Base-by-base conservation (phyloP, 176 grass and related monocot species). In the Phragmites australis region DNA sequence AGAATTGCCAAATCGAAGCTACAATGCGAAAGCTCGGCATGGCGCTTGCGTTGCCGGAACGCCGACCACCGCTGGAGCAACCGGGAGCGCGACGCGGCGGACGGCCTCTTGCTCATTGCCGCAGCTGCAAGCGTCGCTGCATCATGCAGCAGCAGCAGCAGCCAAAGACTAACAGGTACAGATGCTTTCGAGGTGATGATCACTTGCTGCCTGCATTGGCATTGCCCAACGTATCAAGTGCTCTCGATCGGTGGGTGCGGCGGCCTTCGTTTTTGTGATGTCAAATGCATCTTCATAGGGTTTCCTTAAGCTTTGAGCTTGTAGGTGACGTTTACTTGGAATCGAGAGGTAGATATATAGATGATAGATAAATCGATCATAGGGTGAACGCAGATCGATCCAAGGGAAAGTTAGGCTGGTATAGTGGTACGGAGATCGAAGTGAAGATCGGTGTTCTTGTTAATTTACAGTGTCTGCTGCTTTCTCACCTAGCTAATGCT, bases 1-100 rank as follows among this genome's bases (percentile, higher is more conserved):
- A n/a, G n/a, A n/a, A n/a, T n/a, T n/a, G n/a, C n/a, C n/a, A n/a
- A n/a, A n/a, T n/a, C n/a, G n/a, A n/a, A n/a, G n/a, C n/a, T n/a
- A n/a, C n/a, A n/a, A n/a, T n/a, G n/a, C n/a, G n/a, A n/a, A n/a
- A n/a, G n/a, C n/a, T n/a, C n/a, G n/a, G n/a, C n/a, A n/a, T n/a
- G n/a, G n/a, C n/a, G n/a, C n/a, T n/a, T n/a, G n/a, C n/a, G n/a
- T n/a, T n/a, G n/a, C n/a, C n/a, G n/a, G n/a, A n/a, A n/a, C n/a
- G n/a, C n/a, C n/a, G n/a, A n/a, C n/a, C n/a, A n/a, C 19, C 18
- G 31, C 78, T 76, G 62, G 85, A 25, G 53, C 71, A 23, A 15
- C 63, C 52, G 32, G 52, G 85, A 76, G 43, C 43, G 31, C 9
- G 72, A 81, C 53, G 78, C 72, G 18, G 78, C 53, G 3, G 63